These are phyloP conservation scores for Rosa persica DNA, from an alignment of 306 rosid genomes.

Conservation along the genomic window DNA sequence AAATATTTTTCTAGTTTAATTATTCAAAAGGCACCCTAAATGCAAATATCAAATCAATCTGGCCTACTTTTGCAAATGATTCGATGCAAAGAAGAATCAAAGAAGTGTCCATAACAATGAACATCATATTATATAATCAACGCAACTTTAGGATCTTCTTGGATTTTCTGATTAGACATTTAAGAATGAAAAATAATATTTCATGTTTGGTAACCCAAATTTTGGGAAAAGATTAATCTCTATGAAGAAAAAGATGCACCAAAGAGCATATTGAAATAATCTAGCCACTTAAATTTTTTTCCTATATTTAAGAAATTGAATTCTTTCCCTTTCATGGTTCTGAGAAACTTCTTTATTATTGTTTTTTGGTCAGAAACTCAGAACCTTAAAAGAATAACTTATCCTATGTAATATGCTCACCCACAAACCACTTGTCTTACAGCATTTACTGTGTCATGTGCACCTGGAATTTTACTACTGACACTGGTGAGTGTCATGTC, in stretches of 20 bases:
- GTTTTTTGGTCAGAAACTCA: not conserved
- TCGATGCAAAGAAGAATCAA: not conserved
- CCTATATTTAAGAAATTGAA: not conserved
- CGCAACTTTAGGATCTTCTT: not conserved
- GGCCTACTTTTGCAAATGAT: not conserved
- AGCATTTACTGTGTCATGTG: not conserved
- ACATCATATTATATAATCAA: not conserved
- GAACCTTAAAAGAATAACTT: not conserved
- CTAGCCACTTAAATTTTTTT: not conserved
- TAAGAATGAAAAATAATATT: not conserved
- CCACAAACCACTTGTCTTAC: not conserved
- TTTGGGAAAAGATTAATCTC: not conserved
- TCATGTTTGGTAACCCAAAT: not conserved
- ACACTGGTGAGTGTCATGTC: not conserved
- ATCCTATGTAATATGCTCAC: not conserved
- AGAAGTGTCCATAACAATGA: not conserved
- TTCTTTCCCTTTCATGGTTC: not conserved
- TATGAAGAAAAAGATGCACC: not conserved
- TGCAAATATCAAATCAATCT: not conserved
- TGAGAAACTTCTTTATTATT: not conserved
- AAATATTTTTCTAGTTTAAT: not conserved
- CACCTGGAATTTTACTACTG: not conserved
- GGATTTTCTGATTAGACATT: no score
- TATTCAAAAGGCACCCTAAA: not conserved
- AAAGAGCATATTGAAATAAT: not conserved